These are phyloP conservation scores for Alternaria viburni DNA, from an alignment of 2,329 filamentous ascomycete genomes.

Conservation along the genomic window DNA sequence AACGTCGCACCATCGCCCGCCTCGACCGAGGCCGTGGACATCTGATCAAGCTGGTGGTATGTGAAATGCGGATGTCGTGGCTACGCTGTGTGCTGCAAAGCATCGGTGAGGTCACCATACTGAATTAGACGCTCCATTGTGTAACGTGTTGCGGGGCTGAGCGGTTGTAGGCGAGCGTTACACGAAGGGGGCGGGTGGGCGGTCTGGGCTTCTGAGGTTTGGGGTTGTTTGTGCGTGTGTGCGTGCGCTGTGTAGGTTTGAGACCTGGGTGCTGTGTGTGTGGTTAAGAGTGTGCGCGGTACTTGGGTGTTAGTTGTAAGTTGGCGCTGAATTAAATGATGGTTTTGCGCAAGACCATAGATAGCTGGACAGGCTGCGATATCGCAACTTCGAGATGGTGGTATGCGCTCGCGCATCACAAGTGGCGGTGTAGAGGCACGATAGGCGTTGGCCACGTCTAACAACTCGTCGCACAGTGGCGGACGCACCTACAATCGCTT, in stretches of 20 bases:
- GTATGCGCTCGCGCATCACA: not conserved
- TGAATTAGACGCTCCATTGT: not conserved
- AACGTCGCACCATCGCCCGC: not conserved
- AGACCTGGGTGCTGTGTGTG: not conserved
- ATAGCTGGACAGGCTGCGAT: not conserved
- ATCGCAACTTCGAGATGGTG: conserved; percentile 5
- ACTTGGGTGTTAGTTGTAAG: too few species aligned
- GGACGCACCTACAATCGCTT: conserved; percentile 12
- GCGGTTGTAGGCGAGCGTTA: conserved; percentile 13
- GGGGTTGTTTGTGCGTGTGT: not conserved
- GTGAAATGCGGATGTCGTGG: not conserved
- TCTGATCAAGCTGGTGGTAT: not conserved
- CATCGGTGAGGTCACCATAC: not conserved
- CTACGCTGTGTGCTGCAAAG: not conserved
- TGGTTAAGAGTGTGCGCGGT: not conserved
- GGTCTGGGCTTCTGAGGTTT: not conserved
- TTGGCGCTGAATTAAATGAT: not conserved
- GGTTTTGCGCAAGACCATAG: not conserved
- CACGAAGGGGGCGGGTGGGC: conserved; percentile 6
- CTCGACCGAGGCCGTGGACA: not conserved
- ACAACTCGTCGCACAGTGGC: not conserved
- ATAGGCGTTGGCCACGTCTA: conserved; percentile 18
- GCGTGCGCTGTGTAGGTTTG: not conserved
- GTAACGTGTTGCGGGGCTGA: not conserved
- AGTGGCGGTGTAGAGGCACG: conserved; percentile 26